phyloP scores from a whole-genome alignment of 176 grass and related monocot genomes.

The Melocanna baccifera region DNA sequence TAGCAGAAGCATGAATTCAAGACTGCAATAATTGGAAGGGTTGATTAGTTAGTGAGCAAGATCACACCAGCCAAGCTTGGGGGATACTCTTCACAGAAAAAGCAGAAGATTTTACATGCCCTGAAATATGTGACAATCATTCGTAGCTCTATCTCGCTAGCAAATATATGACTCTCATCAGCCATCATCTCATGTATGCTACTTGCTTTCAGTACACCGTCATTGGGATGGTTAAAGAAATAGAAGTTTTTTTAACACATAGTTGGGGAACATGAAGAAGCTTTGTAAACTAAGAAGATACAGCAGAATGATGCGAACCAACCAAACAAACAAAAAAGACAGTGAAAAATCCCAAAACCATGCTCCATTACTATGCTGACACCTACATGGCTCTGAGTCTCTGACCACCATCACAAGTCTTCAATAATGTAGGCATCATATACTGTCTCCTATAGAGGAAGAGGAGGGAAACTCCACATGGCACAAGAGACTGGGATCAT shows the following conservation, averaged over 20 bases:
- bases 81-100: constrained; percentile 25
- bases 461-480: neutral
- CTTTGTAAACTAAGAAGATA: neutral
- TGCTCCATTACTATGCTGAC: neutral
- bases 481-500: neutral
- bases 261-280: neutral
- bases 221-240: neutral
- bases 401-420: neutral
- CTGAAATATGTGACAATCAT: constrained; percentile 27
- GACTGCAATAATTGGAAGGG: constrained; percentile 20
- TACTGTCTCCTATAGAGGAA: neutral
- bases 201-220: constrained; percentile 11
- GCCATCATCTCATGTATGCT: neutral
- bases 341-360: neutral
- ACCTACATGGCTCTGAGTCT: neutral
- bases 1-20: constrained; percentile 27
- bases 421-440: neutral
- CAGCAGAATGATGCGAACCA: neutral
- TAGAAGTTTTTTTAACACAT: neutral
- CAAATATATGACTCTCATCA: constrained; percentile 1
- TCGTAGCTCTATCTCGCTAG: neutral
- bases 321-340: neutral
- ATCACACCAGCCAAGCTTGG: constrained; percentile 29
- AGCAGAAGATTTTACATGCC: constrained; percentile 5
- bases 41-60: constrained; percentile 48